Conservation (phyloP, 495 filamentous ascomycete genomes). For the Daldinia grandis region DNA sequence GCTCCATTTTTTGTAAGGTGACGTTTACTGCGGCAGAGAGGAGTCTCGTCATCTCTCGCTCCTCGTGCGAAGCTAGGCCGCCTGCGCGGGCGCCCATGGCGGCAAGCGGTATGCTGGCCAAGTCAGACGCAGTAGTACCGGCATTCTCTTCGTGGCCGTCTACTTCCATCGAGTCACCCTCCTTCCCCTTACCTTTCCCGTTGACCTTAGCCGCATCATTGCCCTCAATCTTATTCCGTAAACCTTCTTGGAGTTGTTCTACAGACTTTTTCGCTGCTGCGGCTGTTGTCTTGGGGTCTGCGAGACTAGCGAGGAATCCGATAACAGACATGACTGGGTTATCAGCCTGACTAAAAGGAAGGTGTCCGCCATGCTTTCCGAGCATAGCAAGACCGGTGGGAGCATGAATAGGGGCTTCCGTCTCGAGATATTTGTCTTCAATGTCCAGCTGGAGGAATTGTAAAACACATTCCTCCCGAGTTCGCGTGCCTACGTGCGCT, state of each 20-base stretch:
- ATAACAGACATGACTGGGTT: conserved; percentile 97
- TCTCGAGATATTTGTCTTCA: conserved; percentile 86
- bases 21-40: conserved; percentile 87
- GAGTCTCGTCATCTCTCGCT: conserved; percentile 92
- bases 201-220: conserved; percentile 61
- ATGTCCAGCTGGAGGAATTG: conserved; percentile 94
- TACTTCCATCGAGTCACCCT: conserved; percentile 65
- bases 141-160: conserved; percentile 55
- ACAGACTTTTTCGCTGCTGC: conserved; percentile 86
- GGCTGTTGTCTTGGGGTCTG: conserved; percentile 86
- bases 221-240: conserved; percentile 77
- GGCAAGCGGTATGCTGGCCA: conserved; percentile 83
- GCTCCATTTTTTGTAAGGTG: conserved; percentile 81
- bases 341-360: conserved; percentile 87
- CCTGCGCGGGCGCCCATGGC: conserved; percentile 84
- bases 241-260: conserved; percentile 79
- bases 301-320: conserved; percentile 87
- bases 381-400: conserved; percentile 68
- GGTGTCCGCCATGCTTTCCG: conserved; percentile 69
- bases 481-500: conserved; percentile 87
- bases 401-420: conserved; percentile 68
- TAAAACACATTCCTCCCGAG: conserved; percentile 94
- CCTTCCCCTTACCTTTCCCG: conserved; percentile 63
- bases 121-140: conserved; percentile 59
- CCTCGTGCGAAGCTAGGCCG: conserved; percentile 91